Base-by-base conservation (phyloP, 129 eudicot genomes). In the Helianthus tuberosus region DNA sequence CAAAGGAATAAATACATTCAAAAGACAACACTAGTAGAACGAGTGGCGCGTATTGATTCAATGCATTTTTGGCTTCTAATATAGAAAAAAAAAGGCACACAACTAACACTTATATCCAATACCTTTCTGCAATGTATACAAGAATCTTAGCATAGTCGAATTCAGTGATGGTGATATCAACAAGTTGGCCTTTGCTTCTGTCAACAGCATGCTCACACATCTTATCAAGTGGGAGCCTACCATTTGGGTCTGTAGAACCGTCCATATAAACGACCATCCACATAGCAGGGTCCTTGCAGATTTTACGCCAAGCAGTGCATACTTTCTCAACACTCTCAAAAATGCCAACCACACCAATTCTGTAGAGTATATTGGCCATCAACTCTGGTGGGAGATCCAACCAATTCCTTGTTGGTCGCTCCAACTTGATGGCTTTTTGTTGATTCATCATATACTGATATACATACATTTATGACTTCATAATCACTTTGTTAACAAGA, bases 351-450 rank as follows among this genome's bases (percentile, higher is more conserved):
- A 16, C 72, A 66, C 72, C 41, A 20, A 66, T 3, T 66, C 72
- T 46, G 39, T 11, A 1, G 25, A 44, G 57, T 66, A 66, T 66
- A 46, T 66, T 46, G 5, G 39, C 54, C 72, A 4, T 66, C 13
- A 66, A 5, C 8, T 43, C 57, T 1, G 38, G 9, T 5, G 72
- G 54, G 39, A 66, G 55, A 0, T 66, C 71, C 39, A 66, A 44
- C 55, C 39, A 66, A 25, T 66, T 66, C 29, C 27, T 65, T 27
- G 47, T 14, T 12, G 68, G 89, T 82, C 1, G 8, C 47, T 43
- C 47, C 47, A 43, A 43, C 47, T 43, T 43, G 47, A 43, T 43
- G 47, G 47, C 47, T 43, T 43, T 43, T 43, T 43, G 23, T 51
- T 15, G 16, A 51, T 14, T n/a, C 6, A 51, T 14, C n/a, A 51